Conservation (phyloP, 495 filamentous ascomycete genomes). For the Stereocaulon alpinum region DNA sequence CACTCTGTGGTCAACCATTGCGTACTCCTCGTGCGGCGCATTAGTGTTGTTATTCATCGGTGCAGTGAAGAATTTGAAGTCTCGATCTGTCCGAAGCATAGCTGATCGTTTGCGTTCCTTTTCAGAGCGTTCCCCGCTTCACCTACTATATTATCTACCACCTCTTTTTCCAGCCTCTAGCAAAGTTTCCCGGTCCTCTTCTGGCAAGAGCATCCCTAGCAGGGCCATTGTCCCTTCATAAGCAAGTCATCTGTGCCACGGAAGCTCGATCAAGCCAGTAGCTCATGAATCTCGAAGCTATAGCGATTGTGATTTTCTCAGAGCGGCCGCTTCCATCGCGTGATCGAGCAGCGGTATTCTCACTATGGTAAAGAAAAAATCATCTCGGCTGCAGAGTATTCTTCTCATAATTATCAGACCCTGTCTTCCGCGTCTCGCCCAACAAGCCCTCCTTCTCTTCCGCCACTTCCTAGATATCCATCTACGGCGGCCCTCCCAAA, state of each 20-base stretch:
- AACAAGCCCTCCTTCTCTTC: conserved; percentile 20
- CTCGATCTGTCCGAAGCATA: neutral
- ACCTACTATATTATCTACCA: conserved; percentile 20
- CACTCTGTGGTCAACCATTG: neutral
- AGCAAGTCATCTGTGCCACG: neutral
- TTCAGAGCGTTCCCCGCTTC: neutral
- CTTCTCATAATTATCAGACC: conserved; percentile 7
- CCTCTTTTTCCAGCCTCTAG: conserved; percentile 25
- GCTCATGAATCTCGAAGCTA: conserved; percentile 6
- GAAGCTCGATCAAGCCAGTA: neutral
- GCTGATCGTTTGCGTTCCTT: neutral
- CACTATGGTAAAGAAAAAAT: conserved; percentile 14
- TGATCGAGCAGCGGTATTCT: conserved; percentile 10
- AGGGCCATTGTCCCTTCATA: neutral
- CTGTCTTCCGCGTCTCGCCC: conserved; percentile 16
- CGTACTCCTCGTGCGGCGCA: neutral
- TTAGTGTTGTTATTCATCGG: neutral
- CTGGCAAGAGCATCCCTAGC: conserved; percentile 16
- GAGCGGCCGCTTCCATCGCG: conserved; percentile 13
- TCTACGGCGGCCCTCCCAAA: conserved; percentile 12
- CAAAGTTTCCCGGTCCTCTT: conserved; percentile 23
- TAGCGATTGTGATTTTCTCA: conserved; percentile 18
- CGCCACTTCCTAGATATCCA: conserved; percentile 10
- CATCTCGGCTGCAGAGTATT: neutral
- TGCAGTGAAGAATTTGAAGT: neutral